Conservation (phyloP, 2,329 filamentous ascomycete species). For the Botrytis deweyae region DNA sequence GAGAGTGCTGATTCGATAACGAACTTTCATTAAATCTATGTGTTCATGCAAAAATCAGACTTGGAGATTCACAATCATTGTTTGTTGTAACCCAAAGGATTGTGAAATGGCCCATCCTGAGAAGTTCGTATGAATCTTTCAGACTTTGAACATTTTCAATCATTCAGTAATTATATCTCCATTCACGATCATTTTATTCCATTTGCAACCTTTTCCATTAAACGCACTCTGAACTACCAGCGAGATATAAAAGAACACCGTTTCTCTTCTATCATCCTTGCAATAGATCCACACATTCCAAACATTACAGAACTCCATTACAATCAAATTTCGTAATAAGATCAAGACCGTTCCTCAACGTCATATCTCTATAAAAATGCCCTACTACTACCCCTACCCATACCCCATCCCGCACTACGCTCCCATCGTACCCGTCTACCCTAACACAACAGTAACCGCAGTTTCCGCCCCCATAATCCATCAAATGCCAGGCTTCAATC, state of each 20-base stretch:
- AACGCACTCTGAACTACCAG: not conserved
- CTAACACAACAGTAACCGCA: not conserved
- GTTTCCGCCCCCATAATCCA: not conserved
- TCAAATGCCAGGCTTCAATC: not conserved
- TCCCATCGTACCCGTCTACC: not conserved
- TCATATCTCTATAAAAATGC: not conserved
- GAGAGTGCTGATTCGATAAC: not conserved
- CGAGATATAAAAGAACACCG: not conserved
- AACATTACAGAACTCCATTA: too few relatives aligned
- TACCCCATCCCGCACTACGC: not conserved
- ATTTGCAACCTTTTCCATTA: not conserved
- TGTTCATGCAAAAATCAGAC: not conserved
- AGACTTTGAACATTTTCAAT: not conserved
- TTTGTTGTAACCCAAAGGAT: not conserved
- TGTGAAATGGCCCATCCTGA: not conserved
- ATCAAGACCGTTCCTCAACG: not conserved
- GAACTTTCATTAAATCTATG: too few relatives aligned
- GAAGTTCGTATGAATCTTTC: not conserved
- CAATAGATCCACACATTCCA: not conserved
- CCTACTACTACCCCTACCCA: not conserved
- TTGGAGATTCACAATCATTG: not conserved
- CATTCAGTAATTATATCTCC: not conserved
- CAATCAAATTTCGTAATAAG: rapidly evolving
- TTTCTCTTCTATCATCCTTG: not conserved
- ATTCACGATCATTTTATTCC: not conserved